Percentiles rank a stretch among this genome's conserved stretches.
Conservation (phyloP, 2,329 filamentous ascomycete species). For the Penicillium sp. region DNA sequence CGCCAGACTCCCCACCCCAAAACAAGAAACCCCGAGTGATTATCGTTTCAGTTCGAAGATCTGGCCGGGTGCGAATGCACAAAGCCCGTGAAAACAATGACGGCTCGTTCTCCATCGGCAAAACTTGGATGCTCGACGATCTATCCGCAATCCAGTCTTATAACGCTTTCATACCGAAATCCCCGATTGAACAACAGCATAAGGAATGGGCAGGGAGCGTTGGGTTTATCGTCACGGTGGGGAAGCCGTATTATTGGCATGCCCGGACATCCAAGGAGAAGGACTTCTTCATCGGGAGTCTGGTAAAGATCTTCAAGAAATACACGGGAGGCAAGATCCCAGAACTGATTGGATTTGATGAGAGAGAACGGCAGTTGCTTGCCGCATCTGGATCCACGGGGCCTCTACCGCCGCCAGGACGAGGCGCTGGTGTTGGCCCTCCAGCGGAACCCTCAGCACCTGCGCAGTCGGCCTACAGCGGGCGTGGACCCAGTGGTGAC, state of each 20-base stretch:
- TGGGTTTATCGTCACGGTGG: conserved; percentile 82
- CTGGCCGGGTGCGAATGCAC: conserved; percentile 88
- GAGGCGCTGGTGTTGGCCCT: conserved; percentile 21
- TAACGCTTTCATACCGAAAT: conserved; percentile 56
- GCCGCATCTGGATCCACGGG: conserved; percentile 46
- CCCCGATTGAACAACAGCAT: conserved; percentile 55
- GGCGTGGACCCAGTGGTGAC: conserved; percentile 37
- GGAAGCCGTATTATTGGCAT: conserved; percentile 97
- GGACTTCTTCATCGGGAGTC: conserved; percentile 94
- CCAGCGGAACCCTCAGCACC: conserved; percentile 22
- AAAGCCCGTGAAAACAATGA: conserved; percentile 95
- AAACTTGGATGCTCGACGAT: conserved; percentile 96
- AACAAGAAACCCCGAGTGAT: conserved; percentile 87
- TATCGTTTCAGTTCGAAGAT: conserved; percentile 87
- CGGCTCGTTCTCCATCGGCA: conserved; percentile 92
- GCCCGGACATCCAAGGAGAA: conserved; percentile 92
- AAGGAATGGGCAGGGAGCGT: conserved; percentile 73
- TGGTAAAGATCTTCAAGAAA: conserved; percentile 94
- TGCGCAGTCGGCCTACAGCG: conserved; percentile 30
- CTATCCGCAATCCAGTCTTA: conserved; percentile 78
- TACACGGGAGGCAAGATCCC: conserved; percentile 85
- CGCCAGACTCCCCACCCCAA: conserved; percentile 65
- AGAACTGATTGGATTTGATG: conserved; percentile 74
- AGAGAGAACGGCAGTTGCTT: conserved; percentile 69
- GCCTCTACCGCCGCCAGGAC: conserved; percentile 8